Conservation (phyloP, 106 monocot species). For the Ottelia alismoides region DNA sequence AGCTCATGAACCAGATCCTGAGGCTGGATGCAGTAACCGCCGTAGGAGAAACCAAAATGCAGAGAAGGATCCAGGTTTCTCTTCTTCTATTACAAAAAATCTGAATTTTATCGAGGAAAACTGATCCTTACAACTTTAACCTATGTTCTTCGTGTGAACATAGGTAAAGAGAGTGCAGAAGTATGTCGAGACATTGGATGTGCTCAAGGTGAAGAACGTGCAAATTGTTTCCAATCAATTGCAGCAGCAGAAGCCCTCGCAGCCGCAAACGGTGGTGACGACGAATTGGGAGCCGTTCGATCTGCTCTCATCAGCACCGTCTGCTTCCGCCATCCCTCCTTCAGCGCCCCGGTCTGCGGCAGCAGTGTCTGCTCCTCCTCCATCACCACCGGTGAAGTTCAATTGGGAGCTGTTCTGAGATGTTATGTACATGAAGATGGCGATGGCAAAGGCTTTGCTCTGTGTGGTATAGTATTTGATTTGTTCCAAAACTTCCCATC, state of each 20-base stretch:
- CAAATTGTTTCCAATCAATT: conserved; percentile 5
- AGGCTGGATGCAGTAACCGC: too few relatives aligned
- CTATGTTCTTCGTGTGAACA: background rate
- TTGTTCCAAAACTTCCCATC: too few relatives aligned
- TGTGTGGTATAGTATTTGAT: too few relatives aligned
- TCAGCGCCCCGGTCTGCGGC: conserved; percentile 10
- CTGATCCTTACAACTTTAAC: conserved; percentile 28
- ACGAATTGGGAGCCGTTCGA: conserved; percentile 56
- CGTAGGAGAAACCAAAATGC: conserved; percentile 51
- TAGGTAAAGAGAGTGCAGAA: too few relatives aligned
- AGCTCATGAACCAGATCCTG: too few relatives aligned
- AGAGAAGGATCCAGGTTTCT: conserved; percentile 49
- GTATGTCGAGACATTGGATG: too few relatives aligned
- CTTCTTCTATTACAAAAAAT: conserved; percentile 35
- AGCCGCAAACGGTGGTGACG: conserved; percentile 12
- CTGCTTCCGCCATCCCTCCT: conserved; percentile 7
- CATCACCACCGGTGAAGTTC: too few relatives aligned
- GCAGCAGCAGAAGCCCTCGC: conserved; percentile 1
- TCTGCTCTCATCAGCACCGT: conserved; percentile 26
- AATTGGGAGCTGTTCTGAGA: conserved; percentile 78
- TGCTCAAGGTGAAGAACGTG: conserved; percentile 10
- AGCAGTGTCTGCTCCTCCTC: conserved; percentile 14
- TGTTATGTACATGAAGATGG: too few relatives aligned
- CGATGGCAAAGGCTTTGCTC: too few relatives aligned
- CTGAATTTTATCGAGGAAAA: conserved; percentile 75